Conservation (phyloP, 202 grass and related monocot species). For the Digitaria exilis region DNA sequence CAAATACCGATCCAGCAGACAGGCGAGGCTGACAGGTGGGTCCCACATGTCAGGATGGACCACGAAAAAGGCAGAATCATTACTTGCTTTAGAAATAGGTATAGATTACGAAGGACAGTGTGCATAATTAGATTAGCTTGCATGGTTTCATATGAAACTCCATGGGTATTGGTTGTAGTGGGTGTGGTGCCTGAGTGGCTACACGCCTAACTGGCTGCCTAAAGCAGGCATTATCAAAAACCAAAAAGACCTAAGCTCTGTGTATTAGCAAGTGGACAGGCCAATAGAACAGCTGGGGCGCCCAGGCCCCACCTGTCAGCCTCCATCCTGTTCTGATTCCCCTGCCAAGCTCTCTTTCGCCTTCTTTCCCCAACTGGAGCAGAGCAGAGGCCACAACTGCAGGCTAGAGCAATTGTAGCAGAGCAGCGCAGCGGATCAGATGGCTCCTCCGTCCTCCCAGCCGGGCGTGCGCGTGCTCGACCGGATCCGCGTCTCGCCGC, state of each 20-base stretch:
- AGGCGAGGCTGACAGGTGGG: no score
- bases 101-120: background rate
- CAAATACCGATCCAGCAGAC: no score
- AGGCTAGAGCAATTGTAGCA: background rate
- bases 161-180: no score
- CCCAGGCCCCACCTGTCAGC: background rate
- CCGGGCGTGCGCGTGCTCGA: constrained; percentile 15
- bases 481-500: constrained; percentile 6
- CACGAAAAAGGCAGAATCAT: no score
- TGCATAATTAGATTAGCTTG: background rate
- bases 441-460: background rate
- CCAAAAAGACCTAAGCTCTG: background rate
- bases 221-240: no score
- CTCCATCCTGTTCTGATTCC: background rate
- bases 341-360: background rate
- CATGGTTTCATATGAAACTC: no score
- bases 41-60: no score
- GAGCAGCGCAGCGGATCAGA: background rate
- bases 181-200: background rate
- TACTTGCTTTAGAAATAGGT: no score
- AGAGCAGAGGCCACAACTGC: background rate
- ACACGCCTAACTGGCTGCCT: background rate
- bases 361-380: background rate
- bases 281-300: background rate
- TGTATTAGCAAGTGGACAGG: background rate